Evolutionary conservation across 495 filamentous ascomycete species (phyloP), one percentile per base, ranked within the genome.

Genomic region (Corynascus novoguineensis): DNA sequence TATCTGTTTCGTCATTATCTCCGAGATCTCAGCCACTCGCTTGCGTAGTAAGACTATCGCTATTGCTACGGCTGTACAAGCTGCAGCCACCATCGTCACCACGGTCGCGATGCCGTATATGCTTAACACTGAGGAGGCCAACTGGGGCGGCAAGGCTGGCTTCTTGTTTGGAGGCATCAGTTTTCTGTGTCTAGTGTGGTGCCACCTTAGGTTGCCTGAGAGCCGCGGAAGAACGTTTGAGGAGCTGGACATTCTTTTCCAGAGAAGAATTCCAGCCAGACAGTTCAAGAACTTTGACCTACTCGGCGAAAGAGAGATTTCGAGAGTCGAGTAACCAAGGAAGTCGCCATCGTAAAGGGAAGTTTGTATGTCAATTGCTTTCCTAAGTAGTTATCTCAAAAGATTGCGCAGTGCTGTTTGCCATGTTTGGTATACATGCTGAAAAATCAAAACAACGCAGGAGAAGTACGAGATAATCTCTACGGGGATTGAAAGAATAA

Each of bases 111-210:
- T 86, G 42, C 83, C 83, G 0, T 84, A 86, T 56, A 80, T 86
- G 77, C 77, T 89, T 38, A 87, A 86, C 59, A 80, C 83, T 1
- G 79, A 85, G 41, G 72, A 82, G 31, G 84, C 76, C 22, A 80
- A 87, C 58, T 71, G 83, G 73, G 74, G 78, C 46, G 83, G 83
- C 1, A 86, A 88, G 63, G 70, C 84, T 0, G 85, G 84, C 0
- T 88, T 87, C 61, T 81, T 87, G 62, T 88, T 83, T 62, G 83
- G 80, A 11, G 83, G 81, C 0, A 60, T 84, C 3, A 75, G 75
- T 3, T 63, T 64, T 0, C 9, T 75, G 12, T 75, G 70, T 37
- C 64, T 75, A 12, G 47, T 72, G 9, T 76, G 74, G 74, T 63
- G 73, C 4, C 86, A 74, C 52, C 79, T 83, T 54, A 68, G 78